These are phyloP conservation scores for Lepidium sativum DNA, from an alignment of 345 rosid species.

Conservation along the genomic window DNA sequence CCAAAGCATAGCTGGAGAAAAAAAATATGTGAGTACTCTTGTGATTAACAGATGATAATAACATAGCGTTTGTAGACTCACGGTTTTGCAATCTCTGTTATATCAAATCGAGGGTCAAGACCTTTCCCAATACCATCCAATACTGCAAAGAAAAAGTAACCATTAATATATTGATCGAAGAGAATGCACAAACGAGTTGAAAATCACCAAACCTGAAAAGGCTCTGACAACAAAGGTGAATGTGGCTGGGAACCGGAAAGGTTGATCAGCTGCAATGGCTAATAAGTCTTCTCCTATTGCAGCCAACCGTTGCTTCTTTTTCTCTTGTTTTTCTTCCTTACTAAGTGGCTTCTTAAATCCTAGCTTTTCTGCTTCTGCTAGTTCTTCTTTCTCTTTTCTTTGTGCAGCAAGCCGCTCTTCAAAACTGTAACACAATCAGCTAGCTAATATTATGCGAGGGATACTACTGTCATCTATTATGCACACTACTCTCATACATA, in stretches of 20 bases:
- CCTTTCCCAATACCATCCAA: conserved; percentile 99
- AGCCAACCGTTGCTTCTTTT: conserved; percentile 94
- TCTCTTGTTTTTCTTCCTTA: conserved; percentile 83
- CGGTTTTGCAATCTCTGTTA: conserved; percentile 98
- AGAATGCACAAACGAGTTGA: not conserved
- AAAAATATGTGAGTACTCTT: conserved; percentile 16
- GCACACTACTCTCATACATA: not conserved
- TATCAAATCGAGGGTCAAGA: conserved; percentile 94
- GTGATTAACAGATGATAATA: not conserved
- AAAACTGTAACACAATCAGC: conserved; percentile 45
- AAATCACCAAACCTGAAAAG: conserved; percentile 62
- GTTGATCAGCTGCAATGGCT: conserved; percentile 96
- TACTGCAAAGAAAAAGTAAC: conserved; percentile 40
- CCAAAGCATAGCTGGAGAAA: conserved; percentile 74
- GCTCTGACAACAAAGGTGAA: conserved; percentile 99
- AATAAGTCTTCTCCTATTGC: conserved; percentile 97
- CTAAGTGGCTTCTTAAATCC: conserved; percentile 85
- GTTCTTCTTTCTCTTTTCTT: conserved; percentile 84
- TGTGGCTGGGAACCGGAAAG: conserved; percentile 96
- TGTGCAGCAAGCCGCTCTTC: conserved; percentile 96
- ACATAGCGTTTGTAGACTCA: conserved; percentile 31
- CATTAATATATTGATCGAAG: not conserved
- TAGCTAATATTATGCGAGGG: not conserved
- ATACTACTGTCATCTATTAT: not conserved
- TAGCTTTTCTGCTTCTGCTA: conserved; percentile 55